Percentiles rank a stretch among this genome's conserved stretches.
These are phyloP conservation scores for Scutellaria barbata DNA, from an alignment of 257 asterid genomes.

Conservation along the genomic window DNA sequence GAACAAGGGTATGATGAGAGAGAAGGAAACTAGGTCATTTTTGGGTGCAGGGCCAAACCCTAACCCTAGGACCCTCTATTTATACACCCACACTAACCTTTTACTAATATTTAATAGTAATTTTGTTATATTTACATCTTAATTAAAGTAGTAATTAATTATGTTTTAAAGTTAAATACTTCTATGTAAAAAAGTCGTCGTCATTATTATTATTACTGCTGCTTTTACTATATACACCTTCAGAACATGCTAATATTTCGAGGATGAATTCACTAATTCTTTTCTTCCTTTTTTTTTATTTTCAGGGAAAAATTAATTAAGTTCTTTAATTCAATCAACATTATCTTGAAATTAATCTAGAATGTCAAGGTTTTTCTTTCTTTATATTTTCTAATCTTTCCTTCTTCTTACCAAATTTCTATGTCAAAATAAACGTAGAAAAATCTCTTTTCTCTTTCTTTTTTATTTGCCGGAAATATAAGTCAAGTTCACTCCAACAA, in stretches of 20 bases:
- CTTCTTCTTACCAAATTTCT: too few relatives aligned
- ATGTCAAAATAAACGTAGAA: neutral
- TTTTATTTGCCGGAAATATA: too few relatives aligned
- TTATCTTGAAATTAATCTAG: neutral
- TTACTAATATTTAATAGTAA: neutral
- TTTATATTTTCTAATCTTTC: neutral
- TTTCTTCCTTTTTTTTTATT: too few relatives aligned
- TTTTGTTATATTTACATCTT: neutral
- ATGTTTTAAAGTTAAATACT: too few relatives aligned
- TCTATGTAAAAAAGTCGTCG: too few relatives aligned
- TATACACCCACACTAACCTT: conserved; percentile 46
- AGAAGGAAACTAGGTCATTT: conserved; percentile 23
- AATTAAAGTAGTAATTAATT: too few relatives aligned
- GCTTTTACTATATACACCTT: too few relatives aligned
- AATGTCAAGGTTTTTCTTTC: neutral
- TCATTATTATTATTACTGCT: too few relatives aligned
- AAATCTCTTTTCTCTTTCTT: too few relatives aligned
- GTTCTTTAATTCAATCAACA: neutral
- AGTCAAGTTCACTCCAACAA: too few relatives aligned
- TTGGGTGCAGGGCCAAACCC: conserved; percentile 52
- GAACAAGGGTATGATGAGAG: conserved; percentile 18
- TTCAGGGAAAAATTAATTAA: neutral
- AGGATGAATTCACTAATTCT: too few relatives aligned
- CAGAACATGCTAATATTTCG: too few relatives aligned
- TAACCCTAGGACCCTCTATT: conserved; percentile 58